Evolutionary conservation across 2,329 filamentous ascomycete genomes (phyloP), one percentile per base, ranked within the genome.

Genomic region (Pyrenochaeta sp.): DNA sequence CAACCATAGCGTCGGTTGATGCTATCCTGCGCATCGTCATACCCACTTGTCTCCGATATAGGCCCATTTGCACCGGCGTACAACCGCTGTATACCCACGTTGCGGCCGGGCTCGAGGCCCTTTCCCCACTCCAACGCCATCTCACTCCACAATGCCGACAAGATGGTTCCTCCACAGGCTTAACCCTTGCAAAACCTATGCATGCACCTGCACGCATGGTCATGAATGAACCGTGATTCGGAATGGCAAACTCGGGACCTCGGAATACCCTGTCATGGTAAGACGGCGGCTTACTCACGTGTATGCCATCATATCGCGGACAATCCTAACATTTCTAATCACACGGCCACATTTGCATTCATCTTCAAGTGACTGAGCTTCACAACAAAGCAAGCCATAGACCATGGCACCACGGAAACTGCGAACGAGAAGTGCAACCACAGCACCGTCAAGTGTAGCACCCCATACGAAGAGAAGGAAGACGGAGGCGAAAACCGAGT

Each of bases 71-170:
- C 28, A 44, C 50, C 28, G 28, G 28, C 9, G 28, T 30, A 30
- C 28, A 30, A 30, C 32, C 46, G 47, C 10, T 47, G 34, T 52
- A 46, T 34, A 44, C 40, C 49, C 55, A 54, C 34, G 47, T 52
- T 62, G 40, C 30, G 43, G 50, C 45, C 19, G 44, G 25, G 44
- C 46, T 45, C 30, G 45, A 24, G 15, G 42, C 54, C 47, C 50
- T 42, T 45, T 39, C 34, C 30, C 54, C 56, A 56, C 52, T 63
- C 54, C 59, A 51, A 61, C 66, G 68, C 68, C 61, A 71, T 67
- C 49, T 37, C 47, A 56, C 58, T 53, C 67, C 64, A 61, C 59
- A 63, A 70, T 70, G 62, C 56, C 65, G 66, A 68, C 53, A 64
- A 36, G 32, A 28, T 30, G 36, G 40, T 62, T 46, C 27, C 61